Conservation (phyloP, 2,329 filamentous ascomycete genomes). For the Hypoxylon sp. region DNA sequence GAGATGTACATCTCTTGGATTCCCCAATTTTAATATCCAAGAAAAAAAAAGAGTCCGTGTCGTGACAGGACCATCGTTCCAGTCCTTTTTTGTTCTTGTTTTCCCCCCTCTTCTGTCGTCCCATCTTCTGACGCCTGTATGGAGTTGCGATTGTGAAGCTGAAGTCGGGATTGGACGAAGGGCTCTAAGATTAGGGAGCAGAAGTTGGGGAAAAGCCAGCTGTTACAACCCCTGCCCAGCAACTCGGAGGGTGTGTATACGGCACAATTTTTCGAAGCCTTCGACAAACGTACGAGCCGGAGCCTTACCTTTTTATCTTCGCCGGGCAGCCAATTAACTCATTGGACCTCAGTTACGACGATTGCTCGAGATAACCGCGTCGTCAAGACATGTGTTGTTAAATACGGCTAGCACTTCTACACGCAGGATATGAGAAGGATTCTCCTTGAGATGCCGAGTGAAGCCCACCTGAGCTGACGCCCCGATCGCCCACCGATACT, state of each 20-base stretch:
- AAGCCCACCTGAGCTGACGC: slow-evolving; percentile 22
- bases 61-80: slow-evolving; percentile 39
- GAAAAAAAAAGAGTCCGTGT: slow-evolving; percentile 45
- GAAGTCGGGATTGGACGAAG: slow-evolving; percentile 38
- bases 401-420: slow-evolving; percentile 21
- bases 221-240: slow-evolving; percentile 23
- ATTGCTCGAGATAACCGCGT: slow-evolving; percentile 20
- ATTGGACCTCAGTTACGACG: slow-evolving; percentile 18
- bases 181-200: slow-evolving; percentile 35
- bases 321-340: slow-evolving; percentile 23
- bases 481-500: slow-evolving; percentile 28
- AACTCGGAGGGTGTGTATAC: slow-evolving; percentile 9
- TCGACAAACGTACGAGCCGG: slow-evolving; percentile 22
- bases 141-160: slow-evolving; percentile 32
- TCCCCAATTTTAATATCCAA: slow-evolving; percentile 47
- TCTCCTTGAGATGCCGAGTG: slow-evolving; percentile 33
- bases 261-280: slow-evolving; percentile 23
- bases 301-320: slow-evolving; percentile 16
- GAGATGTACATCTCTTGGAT: slow-evolving; percentile 38
- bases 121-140: slow-evolving; percentile 28
- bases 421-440: slow-evolving; percentile 33
- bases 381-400: slow-evolving; percentile 27
- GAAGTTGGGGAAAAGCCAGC: slow-evolving; percentile 28
- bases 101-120: slow-evolving; percentile 28
- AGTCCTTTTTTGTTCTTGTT: slow-evolving; percentile 41